phyloP scores from a whole-genome alignment of 2,329 filamentous ascomycete genomes.

The Macrophomina pseudophaseolina region DNA sequence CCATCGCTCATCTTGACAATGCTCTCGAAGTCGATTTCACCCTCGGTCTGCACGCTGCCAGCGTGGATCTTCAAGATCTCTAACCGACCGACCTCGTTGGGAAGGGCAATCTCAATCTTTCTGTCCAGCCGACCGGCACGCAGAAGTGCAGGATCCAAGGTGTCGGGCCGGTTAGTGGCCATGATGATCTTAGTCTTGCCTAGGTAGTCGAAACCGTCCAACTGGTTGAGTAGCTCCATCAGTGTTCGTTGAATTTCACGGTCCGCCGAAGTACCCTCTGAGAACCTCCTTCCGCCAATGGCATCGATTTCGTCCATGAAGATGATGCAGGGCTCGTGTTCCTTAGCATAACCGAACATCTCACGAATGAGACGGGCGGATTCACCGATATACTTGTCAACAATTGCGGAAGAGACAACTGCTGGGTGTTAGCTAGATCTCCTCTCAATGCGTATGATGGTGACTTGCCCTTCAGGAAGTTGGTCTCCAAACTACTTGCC shows the following conservation, averaged over 20 bases:
- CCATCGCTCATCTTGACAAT: slow-evolving; percentile 99
- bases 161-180: slow-evolving; percentile 97
- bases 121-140: slow-evolving; percentile 92
- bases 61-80: slow-evolving; percentile 99
- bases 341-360: slow-evolving; percentile 99
- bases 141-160: slow-evolving; percentile 88
- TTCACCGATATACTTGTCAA: slow-evolving; percentile 99
- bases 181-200: slow-evolving; percentile 99
- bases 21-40: slow-evolving; percentile 97
- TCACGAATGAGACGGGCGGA: slow-evolving; percentile 96
- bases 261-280: slow-evolving; percentile 95
- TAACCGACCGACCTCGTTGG: slow-evolving; percentile 93
- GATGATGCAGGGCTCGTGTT: slow-evolving; percentile 99
- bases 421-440: slow-evolving; percentile 32
- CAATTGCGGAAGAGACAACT: slow-evolving; percentile 98
- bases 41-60: slow-evolving; percentile 82
- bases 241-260: slow-evolving; percentile 97
- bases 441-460: background rate
- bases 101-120: slow-evolving; percentile 96
- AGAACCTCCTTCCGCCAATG: slow-evolving; percentile 95
- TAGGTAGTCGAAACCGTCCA: slow-evolving; percentile 98
- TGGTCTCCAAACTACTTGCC: slow-evolving; percentile 94
- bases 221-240: slow-evolving; percentile 98
- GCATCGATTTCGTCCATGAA: slow-evolving; percentile 99
- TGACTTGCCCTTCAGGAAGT: slow-evolving; percentile 86